Evolutionary conservation across 257 asterid species (phyloP).

Genomic region (Rehmannia glutinosa): DNA sequence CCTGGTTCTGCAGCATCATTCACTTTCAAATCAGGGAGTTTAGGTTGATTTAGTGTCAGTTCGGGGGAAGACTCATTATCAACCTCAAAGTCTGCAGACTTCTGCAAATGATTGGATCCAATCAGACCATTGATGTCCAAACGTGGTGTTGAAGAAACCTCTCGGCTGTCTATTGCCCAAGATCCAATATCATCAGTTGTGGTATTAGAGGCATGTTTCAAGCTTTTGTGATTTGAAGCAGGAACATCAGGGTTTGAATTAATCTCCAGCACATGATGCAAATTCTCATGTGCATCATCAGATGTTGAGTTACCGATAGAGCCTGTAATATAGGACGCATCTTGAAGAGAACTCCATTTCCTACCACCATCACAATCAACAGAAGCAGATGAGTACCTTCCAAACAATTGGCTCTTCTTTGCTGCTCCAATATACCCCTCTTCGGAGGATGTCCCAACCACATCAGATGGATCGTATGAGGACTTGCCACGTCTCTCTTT

Average conservation of each 20-base stretch:
- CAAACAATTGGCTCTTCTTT: slow-evolving; percentile 66
- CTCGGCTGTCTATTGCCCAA: slow-evolving; percentile 37
- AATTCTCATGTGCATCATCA: slow-evolving; percentile 55
- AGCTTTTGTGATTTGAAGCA: slow-evolving; percentile 43
- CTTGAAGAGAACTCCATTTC: slow-evolving; percentile 78
- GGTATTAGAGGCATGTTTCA: slow-evolving; percentile 39
- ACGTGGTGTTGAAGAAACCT: slow-evolving; percentile 47
- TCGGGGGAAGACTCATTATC: slow-evolving; percentile 54
- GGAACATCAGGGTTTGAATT: slow-evolving; percentile 46
- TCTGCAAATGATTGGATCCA: slow-evolving; percentile 50
- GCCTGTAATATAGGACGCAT: slow-evolving; percentile 32
- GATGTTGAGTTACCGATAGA: slow-evolving; percentile 37
- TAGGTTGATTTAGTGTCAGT: slow-evolving; percentile 41
- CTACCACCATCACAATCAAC: slow-evolving; percentile 86
- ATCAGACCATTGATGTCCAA: slow-evolving; percentile 56
- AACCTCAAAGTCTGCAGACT: slow-evolving; percentile 37
- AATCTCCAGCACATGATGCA: slow-evolving; percentile 39
- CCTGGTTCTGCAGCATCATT: slow-evolving; percentile 56
- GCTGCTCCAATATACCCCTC: slow-evolving; percentile 73
- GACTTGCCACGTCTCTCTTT: slow-evolving; percentile 89
- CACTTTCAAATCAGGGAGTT: slow-evolving; percentile 44
- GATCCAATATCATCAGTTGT: slow-evolving; percentile 45
- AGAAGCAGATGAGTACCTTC: slow-evolving; percentile 93
- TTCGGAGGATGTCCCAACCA: slow-evolving; percentile 88
- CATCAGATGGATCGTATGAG: slow-evolving; percentile 82